Conservation (phyloP, 2,329 filamentous ascomycete genomes). For the Monosporascus sp. region DNA sequence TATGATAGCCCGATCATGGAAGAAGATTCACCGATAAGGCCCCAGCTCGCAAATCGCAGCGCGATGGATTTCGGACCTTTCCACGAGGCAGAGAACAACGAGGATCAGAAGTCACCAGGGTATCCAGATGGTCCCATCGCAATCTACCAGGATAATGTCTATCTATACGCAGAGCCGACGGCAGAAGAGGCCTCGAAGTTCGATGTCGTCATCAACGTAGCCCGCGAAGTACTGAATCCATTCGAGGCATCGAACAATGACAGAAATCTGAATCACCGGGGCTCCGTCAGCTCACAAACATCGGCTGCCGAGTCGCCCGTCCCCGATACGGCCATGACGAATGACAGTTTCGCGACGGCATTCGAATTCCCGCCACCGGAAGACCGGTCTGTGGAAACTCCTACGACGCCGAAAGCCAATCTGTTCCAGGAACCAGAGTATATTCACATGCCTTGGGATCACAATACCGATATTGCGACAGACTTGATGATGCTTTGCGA, state of each 20-base stretch:
- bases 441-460: constrained; percentile 82
- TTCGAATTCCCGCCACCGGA: constrained; percentile 50
- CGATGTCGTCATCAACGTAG: constrained; percentile 81
- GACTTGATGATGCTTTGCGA: constrained; percentile 73
- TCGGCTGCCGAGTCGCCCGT: constrained; percentile 38
- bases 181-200: constrained; percentile 72
- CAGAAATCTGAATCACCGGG: constrained; percentile 17
- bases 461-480: constrained; percentile 78
- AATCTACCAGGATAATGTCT: constrained; percentile 74
- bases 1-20: constrained; percentile 45
- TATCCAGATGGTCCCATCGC: constrained; percentile 79
- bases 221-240: constrained; percentile 74
- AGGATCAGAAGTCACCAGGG: constrained; percentile 74
- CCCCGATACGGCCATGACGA: constrained; percentile 53
- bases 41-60: constrained; percentile 56
- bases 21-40: constrained; percentile 53
- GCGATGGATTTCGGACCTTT: constrained; percentile 56
- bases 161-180: constrained; percentile 74
- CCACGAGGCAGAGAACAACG: constrained; percentile 65
- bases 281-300: constrained; percentile 24
- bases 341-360: constrained; percentile 54
- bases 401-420: constrained; percentile 53
- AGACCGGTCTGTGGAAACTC: constrained; percentile 36
- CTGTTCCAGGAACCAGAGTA: constrained; percentile 62
- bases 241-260: constrained; percentile 41